phyloP scores from a whole-genome alignment of 306 rosid genomes.

The Pterocarpus santalinus region DNA sequence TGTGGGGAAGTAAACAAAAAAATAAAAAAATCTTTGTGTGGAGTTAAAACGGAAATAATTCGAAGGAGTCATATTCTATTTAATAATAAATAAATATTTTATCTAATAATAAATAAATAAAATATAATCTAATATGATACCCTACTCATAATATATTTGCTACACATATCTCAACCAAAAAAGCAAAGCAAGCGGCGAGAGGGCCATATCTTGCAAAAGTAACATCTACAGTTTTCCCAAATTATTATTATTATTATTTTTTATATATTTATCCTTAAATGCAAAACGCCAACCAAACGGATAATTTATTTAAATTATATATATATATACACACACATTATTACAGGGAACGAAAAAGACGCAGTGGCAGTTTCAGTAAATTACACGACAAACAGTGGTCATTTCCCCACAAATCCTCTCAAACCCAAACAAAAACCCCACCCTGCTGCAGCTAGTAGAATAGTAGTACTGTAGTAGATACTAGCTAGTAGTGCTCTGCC shows the following conservation, averaged over 20 bases:
- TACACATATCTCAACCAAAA: background rate
- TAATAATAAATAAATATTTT: no score
- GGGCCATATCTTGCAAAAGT: background rate
- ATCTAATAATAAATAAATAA: no score
- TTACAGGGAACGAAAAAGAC: background rate
- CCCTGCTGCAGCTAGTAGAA: background rate
- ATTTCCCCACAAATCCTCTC: background rate
- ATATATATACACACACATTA: background rate
- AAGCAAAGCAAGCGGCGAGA: background rate
- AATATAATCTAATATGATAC: no score
- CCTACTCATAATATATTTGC: no score
- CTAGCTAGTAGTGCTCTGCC: constrained; percentile 19
- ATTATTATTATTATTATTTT: background rate
- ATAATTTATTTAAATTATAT: background rate
- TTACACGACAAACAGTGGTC: constrained; percentile 37
- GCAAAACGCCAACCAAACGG: constrained; percentile 13
- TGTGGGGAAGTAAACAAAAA: no score
- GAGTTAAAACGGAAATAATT: no score
- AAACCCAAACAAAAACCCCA: constrained; percentile 49
- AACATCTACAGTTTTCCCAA: constrained; percentile 21
- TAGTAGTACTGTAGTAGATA: no score
- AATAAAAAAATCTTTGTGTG: no score
- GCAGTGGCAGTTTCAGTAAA: constrained; percentile 52
- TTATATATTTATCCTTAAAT: constrained; percentile 13
- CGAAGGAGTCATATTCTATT: no score